Evolutionary conservation across 306 rosid species (phyloP), one percentile per base, ranked within the genome.

Genomic region (Malus sieversii): DNA sequence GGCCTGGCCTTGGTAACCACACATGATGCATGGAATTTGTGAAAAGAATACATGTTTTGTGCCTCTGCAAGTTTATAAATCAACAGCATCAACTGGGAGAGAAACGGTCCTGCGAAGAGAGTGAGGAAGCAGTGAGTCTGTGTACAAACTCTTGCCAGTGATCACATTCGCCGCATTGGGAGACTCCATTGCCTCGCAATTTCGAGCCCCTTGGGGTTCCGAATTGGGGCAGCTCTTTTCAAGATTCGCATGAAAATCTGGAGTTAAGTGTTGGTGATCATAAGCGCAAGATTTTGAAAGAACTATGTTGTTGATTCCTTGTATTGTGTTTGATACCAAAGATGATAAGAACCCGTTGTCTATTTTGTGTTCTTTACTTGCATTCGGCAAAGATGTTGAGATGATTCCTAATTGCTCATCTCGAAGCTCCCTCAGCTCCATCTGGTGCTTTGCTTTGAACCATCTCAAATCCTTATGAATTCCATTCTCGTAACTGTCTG

Each of bases 61-160:
- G 75, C 76, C 85, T 75, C 55, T 79, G 53, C 71, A 63, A 33
- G 55, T 63, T 77, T 85, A 89, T 72, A 84, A 32, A 88, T 88
- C 82, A 80, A 89, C 89, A 74, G 96, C 96, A 85, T 89, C 96
- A 82, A 89, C 91, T 11, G 97, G 96, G 52, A 93, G 92, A 27
- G 97, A 88, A 78, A 86, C 85, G 74, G 97, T 73, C 76, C 98
- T 84, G 71, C 87, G 90, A 76, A 88, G 84, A 53, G 90, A 77
- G 67, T 72, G 84, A 18, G 87, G 90, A 77, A 89, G 86, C 68
- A 89, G 80, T 9, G 89, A 81, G 7, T 84, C 85, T 70, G 66
- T 72, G 84, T 40, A 71, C 32, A 68, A 80, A 70, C 82, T 81
- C 85, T 78, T 86, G 60, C 79, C 74, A 62, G 75, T 71, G 65